Conservation (phyloP, 2,329 filamentous ascomycete genomes). For the Fonsecaea monophora region DNA sequence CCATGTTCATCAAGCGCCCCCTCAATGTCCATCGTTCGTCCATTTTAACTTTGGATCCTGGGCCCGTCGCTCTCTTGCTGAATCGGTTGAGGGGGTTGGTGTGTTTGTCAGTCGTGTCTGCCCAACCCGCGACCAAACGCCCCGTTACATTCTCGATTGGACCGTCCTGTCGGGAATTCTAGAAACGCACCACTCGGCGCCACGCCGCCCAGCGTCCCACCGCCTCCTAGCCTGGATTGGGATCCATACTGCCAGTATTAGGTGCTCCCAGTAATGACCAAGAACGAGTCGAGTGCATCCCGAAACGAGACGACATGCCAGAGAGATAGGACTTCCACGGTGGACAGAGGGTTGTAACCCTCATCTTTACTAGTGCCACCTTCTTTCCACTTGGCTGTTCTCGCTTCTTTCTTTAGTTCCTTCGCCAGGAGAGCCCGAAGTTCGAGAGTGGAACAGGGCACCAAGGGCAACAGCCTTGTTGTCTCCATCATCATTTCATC, state of each 20-base stretch:
- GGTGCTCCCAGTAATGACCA: neutral
- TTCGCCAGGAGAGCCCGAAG: slow-evolving; percentile 25
- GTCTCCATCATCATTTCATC: slow-evolving; percentile 8
- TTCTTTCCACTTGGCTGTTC: slow-evolving; percentile 9
- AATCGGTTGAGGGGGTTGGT: slow-evolving; percentile 2
- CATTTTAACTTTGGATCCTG: slow-evolving; percentile 9
- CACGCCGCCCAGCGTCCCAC: slow-evolving; percentile 9
- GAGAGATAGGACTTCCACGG: slow-evolving; percentile 1
- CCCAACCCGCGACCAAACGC: slow-evolving; percentile 8
- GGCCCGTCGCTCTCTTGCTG: neutral
- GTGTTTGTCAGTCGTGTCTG: slow-evolving; percentile 7
- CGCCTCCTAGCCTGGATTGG: slow-evolving; percentile 9
- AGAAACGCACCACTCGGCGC: slow-evolving; percentile 15
- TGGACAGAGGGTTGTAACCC: neutral
- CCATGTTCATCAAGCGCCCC: neutral
- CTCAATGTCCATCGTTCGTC: slow-evolving; percentile 5
- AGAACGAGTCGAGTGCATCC: slow-evolving; percentile 4
- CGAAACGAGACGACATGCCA: neutral
- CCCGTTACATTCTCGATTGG: slow-evolving; percentile 16
- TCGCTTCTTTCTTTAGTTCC: slow-evolving; percentile 21
- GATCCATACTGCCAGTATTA: neutral
- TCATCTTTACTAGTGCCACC: slow-evolving; percentile 5
- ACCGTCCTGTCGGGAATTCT: slow-evolving; percentile 19
- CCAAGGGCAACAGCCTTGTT: slow-evolving; percentile 21
- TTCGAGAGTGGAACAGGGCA: slow-evolving; percentile 23